These are phyloP conservation scores for Xylaria sp. DNA, from an alignment of 495 filamentous ascomycete species.

Conservation along the genomic window DNA sequence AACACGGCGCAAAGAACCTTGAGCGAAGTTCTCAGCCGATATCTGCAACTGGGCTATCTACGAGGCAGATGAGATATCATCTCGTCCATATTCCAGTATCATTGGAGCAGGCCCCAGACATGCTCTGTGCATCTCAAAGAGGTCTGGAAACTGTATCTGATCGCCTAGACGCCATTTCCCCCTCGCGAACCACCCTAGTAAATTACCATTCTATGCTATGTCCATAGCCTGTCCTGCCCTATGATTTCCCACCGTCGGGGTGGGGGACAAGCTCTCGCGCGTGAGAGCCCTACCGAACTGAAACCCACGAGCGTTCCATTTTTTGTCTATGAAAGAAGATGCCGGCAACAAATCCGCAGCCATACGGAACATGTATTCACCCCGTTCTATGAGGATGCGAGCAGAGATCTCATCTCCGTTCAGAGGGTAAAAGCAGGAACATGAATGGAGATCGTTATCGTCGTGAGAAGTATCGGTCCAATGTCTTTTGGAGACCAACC, in stretches of 20 bases:
- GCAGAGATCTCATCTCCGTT: slow-evolving; percentile 42
- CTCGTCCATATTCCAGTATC: slow-evolving; percentile 42
- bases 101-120: slow-evolving; percentile 47
- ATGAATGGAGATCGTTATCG: slow-evolving; percentile 46
- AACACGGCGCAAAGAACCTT: slow-evolving; percentile 45
- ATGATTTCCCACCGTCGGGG: slow-evolving; percentile 33
- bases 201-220: slow-evolving; percentile 55
- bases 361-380: slow-evolving; percentile 40
- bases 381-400: slow-evolving; percentile 44
- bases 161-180: slow-evolving; percentile 41
- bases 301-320: slow-evolving; percentile 62
- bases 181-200: slow-evolving; percentile 49
- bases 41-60: slow-evolving; percentile 42
- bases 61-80: slow-evolving; percentile 43
- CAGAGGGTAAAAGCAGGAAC: slow-evolving; percentile 45
- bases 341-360: slow-evolving; percentile 44
- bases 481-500: slow-evolving; percentile 36
- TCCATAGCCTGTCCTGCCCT: slow-evolving; percentile 33
- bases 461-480: slow-evolving; percentile 42
- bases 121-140: slow-evolving; percentile 44
- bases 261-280: slow-evolving; percentile 37
- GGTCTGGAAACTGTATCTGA: slow-evolving; percentile 42
- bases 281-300: slow-evolving; percentile 46
- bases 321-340: slow-evolving; percentile 61
- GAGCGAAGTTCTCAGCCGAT: slow-evolving; percentile 45